A percentile compares a stretch with the other conserved stretches of the same genome.
Evolutionary conservation across 306 rosid species (phyloP).

Genomic region (Hippophae tibetana): DNA sequence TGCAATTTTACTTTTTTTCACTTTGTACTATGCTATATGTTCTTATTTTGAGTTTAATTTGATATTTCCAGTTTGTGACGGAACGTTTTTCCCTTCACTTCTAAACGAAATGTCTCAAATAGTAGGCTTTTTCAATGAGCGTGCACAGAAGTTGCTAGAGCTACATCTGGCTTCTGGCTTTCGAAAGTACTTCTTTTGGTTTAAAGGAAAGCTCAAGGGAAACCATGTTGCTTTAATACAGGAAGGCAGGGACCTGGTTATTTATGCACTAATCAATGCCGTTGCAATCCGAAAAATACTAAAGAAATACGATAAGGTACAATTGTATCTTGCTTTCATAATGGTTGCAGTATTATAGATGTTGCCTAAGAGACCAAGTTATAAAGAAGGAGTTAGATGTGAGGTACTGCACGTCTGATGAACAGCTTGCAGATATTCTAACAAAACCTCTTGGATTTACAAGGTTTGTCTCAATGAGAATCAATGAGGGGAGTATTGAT

Average conservation of each 20-base stretch:
- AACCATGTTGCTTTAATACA: constrained; percentile 42
- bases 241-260: constrained; percentile 83
- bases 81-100: constrained; percentile 87
- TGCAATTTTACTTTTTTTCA: no score
- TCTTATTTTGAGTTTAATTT: neutral
- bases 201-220: constrained; percentile 44
- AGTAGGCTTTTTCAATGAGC: constrained; percentile 67
- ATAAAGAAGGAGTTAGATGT: no score
- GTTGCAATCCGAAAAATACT: constrained; percentile 75
- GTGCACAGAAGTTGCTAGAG: constrained; percentile 76
- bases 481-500: no score
- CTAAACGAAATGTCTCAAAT: constrained; percentile 75
- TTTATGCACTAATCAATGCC: constrained; percentile 78
- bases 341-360: no score
- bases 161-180: constrained; percentile 82
- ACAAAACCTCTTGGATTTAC: no score
- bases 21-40: neutral
- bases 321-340: neutral
- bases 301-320: constrained; percentile 89
- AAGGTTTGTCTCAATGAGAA: no score
- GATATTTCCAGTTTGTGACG: constrained; percentile 64
- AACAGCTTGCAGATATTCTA: no score
- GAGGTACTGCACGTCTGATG: no score
- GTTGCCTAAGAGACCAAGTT: no score
- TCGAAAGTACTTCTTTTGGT: constrained; percentile 56